A percentile compares a stretch with the other conserved stretches of the same genome.
These are phyloP conservation scores for Melanomma pulvis-pyrius DNA, from an alignment of 495 filamentous ascomycete species.

Conservation along the genomic window DNA sequence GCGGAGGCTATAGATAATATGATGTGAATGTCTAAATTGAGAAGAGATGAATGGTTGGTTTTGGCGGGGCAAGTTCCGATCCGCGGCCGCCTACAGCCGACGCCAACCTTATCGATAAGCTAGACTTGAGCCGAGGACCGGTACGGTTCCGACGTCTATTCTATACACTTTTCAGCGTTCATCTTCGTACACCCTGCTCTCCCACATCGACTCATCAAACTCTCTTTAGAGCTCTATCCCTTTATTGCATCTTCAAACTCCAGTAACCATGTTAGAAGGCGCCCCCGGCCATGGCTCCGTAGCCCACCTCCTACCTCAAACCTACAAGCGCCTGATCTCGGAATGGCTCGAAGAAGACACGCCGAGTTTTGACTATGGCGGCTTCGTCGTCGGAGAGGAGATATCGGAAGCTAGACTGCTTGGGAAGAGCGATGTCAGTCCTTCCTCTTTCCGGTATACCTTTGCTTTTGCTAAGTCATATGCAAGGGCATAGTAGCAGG, in stretches of 20 bases:
- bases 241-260: neutral
- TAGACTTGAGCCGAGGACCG: conserved; percentile 10
- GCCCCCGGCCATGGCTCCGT: conserved; percentile 71
- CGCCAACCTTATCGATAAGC: conserved; percentile 29
- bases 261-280: conserved; percentile 35
- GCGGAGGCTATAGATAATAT: too few relatives aligned
- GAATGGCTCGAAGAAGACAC: conserved; percentile 94
- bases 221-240: neutral
- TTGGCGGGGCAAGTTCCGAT: conserved; percentile 4
- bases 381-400: conserved; percentile 88
- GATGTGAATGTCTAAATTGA: too few relatives aligned
- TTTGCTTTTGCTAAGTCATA: neutral
- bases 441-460: neutral
- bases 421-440: conserved; percentile 72
- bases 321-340: conserved; percentile 78
- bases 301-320: conserved; percentile 78
- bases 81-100: conserved; percentile 15
- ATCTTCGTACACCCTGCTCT: too few relatives aligned
- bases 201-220: conserved; percentile 10
- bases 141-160: neutral
- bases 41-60: too few relatives aligned
- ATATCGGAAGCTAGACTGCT: conserved; percentile 77
- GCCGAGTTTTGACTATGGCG: conserved; percentile 93
- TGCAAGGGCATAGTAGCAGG: conserved; percentile 77
- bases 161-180: neutral